These are phyloP conservation scores for Ilyonectria mors-panacis DNA, from an alignment of 2,329 filamentous ascomycete genomes.

Conservation along the genomic window DNA sequence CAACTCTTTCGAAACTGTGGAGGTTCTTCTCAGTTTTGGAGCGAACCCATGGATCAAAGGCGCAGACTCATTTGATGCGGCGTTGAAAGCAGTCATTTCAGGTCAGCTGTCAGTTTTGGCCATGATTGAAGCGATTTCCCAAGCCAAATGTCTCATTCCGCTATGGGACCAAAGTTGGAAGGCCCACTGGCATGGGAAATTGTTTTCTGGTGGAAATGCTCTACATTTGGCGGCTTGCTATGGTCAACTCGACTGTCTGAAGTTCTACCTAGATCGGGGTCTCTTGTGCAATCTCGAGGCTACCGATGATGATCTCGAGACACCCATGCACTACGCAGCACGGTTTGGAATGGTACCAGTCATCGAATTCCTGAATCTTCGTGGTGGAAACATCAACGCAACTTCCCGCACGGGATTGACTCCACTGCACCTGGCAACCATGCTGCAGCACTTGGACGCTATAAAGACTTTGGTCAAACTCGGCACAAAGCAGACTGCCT, in stretches of 20 bases:
- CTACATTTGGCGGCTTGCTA: neutral
- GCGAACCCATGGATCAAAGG: constrained; percentile 22
- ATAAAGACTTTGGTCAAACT: neutral
- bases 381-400: constrained; percentile 17
- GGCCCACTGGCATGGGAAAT: neutral
- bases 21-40: constrained; percentile 12
- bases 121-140: rapidly evolving
- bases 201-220: neutral
- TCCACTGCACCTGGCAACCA: constrained; percentile 9
- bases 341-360: rapidly evolving
- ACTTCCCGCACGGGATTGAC: neutral
- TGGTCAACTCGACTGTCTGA: neutral
- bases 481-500: neutral
- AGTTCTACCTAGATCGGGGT: neutral
- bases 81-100: rapidly evolving
- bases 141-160: neutral
- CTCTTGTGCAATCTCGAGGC: neutral
- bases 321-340: constrained; percentile 27
- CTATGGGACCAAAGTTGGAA: neutral
- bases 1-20: neutral
- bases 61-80: neutral
- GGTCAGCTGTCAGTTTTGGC: neutral
- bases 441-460: rapidly evolving
- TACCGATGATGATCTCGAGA: neutral
- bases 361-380: neutral